Evolutionary conservation across 257 asterid species (phyloP).

Genomic region (Mitragyna speciosa): DNA sequence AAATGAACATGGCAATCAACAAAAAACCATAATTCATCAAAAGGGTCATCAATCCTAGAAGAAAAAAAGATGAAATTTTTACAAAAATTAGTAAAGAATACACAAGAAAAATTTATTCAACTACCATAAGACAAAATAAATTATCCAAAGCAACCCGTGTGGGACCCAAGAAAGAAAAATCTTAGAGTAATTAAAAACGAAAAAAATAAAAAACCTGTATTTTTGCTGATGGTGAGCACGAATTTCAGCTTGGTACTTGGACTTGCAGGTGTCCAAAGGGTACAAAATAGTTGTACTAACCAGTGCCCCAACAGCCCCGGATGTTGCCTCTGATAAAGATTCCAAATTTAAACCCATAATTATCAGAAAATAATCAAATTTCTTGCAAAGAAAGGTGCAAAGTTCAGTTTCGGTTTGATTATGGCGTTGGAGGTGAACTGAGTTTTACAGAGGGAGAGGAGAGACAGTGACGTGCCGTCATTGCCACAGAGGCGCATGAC

Average conservation of each 20-base stretch:
- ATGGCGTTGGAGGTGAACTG: background rate
- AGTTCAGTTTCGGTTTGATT: background rate
- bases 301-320: constrained; percentile 91
- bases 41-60: background rate
- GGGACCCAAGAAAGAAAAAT: background rate
- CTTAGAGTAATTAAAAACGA: background rate
- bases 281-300: constrained; percentile 84
- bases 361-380: background rate
- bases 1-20: background rate
- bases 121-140: background rate
- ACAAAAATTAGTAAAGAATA: background rate
- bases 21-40: constrained; percentile 5
- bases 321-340: constrained; percentile 77
- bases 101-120: background rate
- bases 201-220: constrained; percentile 65
- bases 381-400: background rate
- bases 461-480: background rate
- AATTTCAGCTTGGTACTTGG: constrained; percentile 93
- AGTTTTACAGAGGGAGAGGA: background rate
- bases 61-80: background rate
- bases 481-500: background rate
- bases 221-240: constrained; percentile 61
- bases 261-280: constrained; percentile 92
- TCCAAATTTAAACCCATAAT: constrained; percentile 52
- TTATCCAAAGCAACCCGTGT: background rate